phyloP scores from a whole-genome alignment of 352 stramenopile species.

The Phytophthora cactorum region DNA sequence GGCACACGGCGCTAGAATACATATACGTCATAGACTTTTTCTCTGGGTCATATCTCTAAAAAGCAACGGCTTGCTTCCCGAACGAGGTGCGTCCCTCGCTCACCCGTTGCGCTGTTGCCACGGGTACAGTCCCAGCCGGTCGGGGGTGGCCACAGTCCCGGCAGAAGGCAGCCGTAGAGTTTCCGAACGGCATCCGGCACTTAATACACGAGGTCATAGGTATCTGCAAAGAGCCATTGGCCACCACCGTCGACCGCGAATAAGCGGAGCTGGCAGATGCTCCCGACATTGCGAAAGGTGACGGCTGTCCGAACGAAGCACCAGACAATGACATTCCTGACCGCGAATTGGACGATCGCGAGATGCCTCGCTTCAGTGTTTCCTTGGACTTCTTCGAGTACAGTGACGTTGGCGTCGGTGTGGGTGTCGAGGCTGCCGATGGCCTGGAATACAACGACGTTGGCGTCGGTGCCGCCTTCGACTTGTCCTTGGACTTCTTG shows the following conservation, averaged over 20 bases:
- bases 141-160: constrained; percentile 77
- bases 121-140: constrained; percentile 19
- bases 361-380: constrained; percentile 22
- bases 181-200: constrained; percentile 59
- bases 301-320: constrained; percentile 24
- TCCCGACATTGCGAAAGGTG: constrained; percentile 32
- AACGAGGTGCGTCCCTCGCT: constrained; percentile 23
- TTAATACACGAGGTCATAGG: constrained; percentile 48
- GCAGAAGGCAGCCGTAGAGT: constrained; percentile 65
- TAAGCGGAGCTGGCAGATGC: constrained; percentile 18
- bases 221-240: constrained; percentile 8
- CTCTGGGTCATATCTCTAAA: constrained; percentile 11
- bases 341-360: constrained; percentile 27
- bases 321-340: constrained; percentile 29
- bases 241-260: constrained; percentile 13
- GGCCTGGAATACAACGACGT: constrained; percentile 34
- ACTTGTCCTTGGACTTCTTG: constrained; percentile 31
- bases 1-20: too few species aligned
- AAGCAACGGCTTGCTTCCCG: constrained; percentile 30
- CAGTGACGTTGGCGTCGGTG: constrained; percentile 33
- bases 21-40: constrained; percentile 12
- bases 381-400: constrained; percentile 37
- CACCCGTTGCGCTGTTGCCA: constrained; percentile 19
- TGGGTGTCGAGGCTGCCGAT: constrained; percentile 20
- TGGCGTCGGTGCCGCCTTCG: constrained; percentile 20